Percentiles rank a stretch among this genome's conserved stretches.
Evolutionary conservation across 164 flowering plant genomes (phyloP).

Genomic region (Tetracentron sinense): DNA sequence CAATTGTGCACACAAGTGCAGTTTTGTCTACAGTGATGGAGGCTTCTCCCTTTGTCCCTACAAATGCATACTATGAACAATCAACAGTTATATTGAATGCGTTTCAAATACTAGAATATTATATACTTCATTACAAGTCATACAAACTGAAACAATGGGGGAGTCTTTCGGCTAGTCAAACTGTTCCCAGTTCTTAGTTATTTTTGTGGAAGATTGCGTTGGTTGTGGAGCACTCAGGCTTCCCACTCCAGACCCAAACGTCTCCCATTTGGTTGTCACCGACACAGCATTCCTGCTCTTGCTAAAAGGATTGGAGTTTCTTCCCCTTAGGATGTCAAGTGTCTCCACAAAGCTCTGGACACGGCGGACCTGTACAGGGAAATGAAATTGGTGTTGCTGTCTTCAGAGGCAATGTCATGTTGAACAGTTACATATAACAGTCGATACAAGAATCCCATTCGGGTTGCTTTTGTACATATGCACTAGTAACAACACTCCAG

Average conservation of each 20-base stretch:
- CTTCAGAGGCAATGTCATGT: too few relatives aligned
- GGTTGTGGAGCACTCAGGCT: conserved; percentile 26
- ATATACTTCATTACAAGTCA: not conserved
- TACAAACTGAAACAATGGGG: not conserved
- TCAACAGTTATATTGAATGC: too few relatives aligned
- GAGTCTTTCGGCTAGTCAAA: conserved; percentile 23
- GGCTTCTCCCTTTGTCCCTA: too few relatives aligned
- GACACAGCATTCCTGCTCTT: conserved; percentile 21
- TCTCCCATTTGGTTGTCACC: conserved; percentile 33
- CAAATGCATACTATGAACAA: too few relatives aligned
- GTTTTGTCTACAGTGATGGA: too few relatives aligned
- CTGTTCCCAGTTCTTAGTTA: conserved; percentile 34
- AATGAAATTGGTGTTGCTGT: not conserved
- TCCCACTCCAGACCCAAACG: conserved; percentile 32
- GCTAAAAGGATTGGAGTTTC: conserved; percentile 12
- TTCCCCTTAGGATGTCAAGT: not conserved
- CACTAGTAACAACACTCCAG: too few relatives aligned
- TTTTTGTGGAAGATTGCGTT: conserved; percentile 19
- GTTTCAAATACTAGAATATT: too few relatives aligned
- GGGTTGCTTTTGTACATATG: too few relatives aligned
- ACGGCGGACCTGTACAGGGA: not conserved
- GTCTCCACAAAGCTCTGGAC: not conserved
- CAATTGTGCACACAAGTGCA: too few relatives aligned
- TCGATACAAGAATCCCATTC: too few relatives aligned
- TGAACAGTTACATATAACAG: too few relatives aligned